These are phyloP conservation scores for Acer saccharum DNA, from an alignment of 345 rosid genomes.

Conservation along the genomic window DNA sequence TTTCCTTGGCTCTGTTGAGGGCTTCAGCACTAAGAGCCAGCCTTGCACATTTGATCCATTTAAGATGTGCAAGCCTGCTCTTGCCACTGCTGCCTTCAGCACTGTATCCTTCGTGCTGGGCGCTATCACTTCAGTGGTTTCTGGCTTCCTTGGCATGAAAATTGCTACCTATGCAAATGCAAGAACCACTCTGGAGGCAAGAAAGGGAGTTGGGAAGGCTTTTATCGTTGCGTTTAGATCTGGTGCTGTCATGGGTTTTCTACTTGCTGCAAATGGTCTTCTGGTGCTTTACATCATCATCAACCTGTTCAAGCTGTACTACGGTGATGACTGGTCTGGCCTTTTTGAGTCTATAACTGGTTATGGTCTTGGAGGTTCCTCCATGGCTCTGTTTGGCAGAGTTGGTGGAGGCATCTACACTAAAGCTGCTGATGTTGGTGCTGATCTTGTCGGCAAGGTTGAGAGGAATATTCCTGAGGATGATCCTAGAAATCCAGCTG, in stretches of 20 bases:
- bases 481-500: conserved; percentile 88
- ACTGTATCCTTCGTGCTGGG: conserved; percentile 77
- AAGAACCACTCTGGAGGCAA: conserved; percentile 86
- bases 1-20: conserved; percentile 74
- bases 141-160: conserved; percentile 96
- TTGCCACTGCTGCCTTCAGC: conserved; percentile 84
- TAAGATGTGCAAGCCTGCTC: conserved; percentile 78
- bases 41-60: conserved; percentile 62
- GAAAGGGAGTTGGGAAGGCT: conserved; percentile 91
- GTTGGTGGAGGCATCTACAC: conserved; percentile 89
- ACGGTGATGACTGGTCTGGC: conserved; percentile 81
- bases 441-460: conserved; percentile 86
- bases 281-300: conserved; percentile 69
- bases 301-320: conserved; percentile 71
- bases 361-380: conserved; percentile 87
- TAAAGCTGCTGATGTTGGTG: conserved; percentile 91
- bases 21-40: conserved; percentile 67
- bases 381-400: conserved; percentile 87
- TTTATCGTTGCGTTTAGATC: conserved; percentile 76
- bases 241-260: conserved; percentile 87
- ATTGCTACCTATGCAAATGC: conserved; percentile 92
- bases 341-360: conserved; percentile 87
- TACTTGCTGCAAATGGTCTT: conserved; percentile 80
- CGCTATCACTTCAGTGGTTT: conserved; percentile 69
- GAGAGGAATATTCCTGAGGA: conserved; percentile 85